Percentiles rank a stretch among this genome's conserved stretches.
These are phyloP conservation scores for Corymbia calophylla DNA, from an alignment of 441 rosid genomes.

Conservation along the genomic window DNA sequence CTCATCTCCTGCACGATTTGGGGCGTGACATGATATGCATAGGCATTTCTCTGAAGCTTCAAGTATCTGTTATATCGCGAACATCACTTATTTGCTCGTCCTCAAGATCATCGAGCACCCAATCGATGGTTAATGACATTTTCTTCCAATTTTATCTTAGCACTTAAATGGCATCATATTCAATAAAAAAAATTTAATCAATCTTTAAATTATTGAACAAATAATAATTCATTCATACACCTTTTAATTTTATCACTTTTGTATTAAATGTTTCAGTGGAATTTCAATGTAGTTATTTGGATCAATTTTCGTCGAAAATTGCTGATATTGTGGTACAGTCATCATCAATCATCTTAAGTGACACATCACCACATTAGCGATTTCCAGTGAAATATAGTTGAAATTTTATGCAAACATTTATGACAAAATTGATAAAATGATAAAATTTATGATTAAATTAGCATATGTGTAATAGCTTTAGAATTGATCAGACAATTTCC, in stretches of 20 bases:
- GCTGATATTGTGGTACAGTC: fast-evolving
- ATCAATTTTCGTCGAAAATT: not conserved
- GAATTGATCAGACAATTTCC: not conserved
- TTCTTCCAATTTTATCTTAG: not conserved
- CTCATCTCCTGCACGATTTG: no score
- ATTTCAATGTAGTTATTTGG: not conserved
- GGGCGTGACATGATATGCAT: no score
- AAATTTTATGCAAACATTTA: no score
- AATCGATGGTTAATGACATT: not conserved
- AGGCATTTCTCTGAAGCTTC: not conserved
- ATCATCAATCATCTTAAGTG: not conserved
- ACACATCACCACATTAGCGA: not conserved
- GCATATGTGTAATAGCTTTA: not conserved
- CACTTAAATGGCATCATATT: not conserved
- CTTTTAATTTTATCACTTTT: not conserved
- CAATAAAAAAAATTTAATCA: not conserved
- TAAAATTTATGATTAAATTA: no score
- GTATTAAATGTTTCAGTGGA: fast-evolving
- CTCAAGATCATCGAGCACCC: not conserved
- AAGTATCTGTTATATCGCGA: not conserved
- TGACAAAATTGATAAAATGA: fast-evolving
- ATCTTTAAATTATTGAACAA: not conserved
- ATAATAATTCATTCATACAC: not conserved
- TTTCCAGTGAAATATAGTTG: fast-evolving
- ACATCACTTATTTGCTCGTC: not conserved